Evolutionary conservation across 805 yeast genomes (phyloP).

Genomic region (Brettanomyces bruxellensis): DNA sequence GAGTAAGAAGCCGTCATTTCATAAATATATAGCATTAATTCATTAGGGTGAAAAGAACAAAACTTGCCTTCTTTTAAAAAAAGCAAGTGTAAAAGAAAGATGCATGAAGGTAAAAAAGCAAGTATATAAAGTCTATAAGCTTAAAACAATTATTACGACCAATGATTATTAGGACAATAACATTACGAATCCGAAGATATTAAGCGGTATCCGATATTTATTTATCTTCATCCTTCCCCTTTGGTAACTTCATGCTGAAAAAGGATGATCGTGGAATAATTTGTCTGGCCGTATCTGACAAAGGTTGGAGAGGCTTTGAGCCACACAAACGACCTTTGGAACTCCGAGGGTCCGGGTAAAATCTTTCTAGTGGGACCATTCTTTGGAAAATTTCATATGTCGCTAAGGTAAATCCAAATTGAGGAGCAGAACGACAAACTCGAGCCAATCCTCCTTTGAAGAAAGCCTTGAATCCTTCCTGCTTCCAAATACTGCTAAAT

Average conservation of each 20-base stretch:
- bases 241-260: not conserved
- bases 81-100: too few species aligned
- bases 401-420: constrained; percentile 96
- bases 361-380: constrained; percentile 55
- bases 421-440: constrained; percentile 92
- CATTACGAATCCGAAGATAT: too few species aligned
- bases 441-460: constrained; percentile 97
- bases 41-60: too few species aligned
- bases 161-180: too few species aligned
- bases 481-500: constrained; percentile 58
- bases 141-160: too few species aligned
- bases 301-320: constrained; percentile 16
- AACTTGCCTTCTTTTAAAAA: too few species aligned
- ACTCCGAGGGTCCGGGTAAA: constrained; percentile 21
- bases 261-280: constrained; percentile 1
- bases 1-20: too few species aligned
- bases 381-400: constrained; percentile 87
- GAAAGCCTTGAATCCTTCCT: constrained; percentile 80
- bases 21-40: too few species aligned
- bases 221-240: not conserved
- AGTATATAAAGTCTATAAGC: too few species aligned
- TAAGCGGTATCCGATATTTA: too few species aligned
- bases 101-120: too few species aligned
- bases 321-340: not conserved
- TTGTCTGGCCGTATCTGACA: constrained; percentile 5